Evolutionary conservation across 2,329 filamentous ascomycete genomes (phyloP).

Genomic region (Drechslerella coelobrocha): DNA sequence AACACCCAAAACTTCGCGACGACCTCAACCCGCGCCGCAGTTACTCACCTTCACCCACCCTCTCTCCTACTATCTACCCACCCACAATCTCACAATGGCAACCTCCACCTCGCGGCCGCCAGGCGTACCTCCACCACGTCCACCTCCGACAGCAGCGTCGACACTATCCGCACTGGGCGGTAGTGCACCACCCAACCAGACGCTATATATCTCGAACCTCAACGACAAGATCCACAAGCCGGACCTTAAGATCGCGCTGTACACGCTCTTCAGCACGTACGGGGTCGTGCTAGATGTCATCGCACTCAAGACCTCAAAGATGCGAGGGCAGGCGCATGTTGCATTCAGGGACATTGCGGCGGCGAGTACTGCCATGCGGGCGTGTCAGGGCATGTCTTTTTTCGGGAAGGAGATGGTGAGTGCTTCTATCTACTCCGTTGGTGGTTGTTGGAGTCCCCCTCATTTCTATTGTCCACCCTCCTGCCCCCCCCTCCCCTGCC

Average conservation of each 20-base stretch:
- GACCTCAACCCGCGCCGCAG: slow-evolving; percentile 7
- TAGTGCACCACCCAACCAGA: slow-evolving; percentile 53
- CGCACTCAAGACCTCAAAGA: slow-evolving; percentile 83
- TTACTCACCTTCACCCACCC: neutral
- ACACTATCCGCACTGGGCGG: slow-evolving; percentile 7
- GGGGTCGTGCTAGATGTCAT: slow-evolving; percentile 91
- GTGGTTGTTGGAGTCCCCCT: neutral
- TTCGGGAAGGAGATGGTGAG: slow-evolving; percentile 84
- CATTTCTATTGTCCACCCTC: neutral
- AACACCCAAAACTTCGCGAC: slow-evolving; percentile 16
- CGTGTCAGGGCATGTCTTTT: slow-evolving; percentile 83
- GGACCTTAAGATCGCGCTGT: slow-evolving; percentile 84
- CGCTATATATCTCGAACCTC: slow-evolving; percentile 85
- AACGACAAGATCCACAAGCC: slow-evolving; percentile 88
- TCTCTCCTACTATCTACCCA: neutral
- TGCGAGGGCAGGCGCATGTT: slow-evolving; percentile 95
- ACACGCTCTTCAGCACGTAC: slow-evolving; percentile 92
- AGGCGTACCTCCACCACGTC: slow-evolving; percentile 20
- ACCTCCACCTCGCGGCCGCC: slow-evolving; percentile 24
- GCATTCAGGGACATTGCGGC: slow-evolving; percentile 87
- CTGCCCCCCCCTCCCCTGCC: neutral
- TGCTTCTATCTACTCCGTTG: slow-evolving; percentile 50
- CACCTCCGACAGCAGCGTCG: slow-evolving; percentile 8
- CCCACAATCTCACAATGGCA: slow-evolving; percentile 5
- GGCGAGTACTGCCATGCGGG: slow-evolving; percentile 92